Evolutionary conservation across 257 asterid species (phyloP).

Genomic region (Misopates orontium): DNA sequence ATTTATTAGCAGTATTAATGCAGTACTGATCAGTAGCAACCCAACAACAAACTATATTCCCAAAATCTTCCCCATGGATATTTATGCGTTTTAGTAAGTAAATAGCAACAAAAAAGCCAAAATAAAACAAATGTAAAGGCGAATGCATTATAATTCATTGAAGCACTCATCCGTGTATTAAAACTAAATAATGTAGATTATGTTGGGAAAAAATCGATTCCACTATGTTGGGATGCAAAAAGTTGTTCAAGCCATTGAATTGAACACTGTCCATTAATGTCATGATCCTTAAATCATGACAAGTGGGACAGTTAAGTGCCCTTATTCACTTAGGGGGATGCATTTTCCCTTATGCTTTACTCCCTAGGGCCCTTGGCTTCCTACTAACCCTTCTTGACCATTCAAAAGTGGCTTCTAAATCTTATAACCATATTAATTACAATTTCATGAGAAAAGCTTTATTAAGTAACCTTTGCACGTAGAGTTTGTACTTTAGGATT

Average conservation of each 20-base stretch:
- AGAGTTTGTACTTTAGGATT: too few relatives aligned
- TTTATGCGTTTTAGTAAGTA: neutral
- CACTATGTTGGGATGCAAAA: slow-evolving; percentile 29
- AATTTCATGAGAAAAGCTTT: neutral
- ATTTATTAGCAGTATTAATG: neutral
- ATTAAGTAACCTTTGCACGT: too few relatives aligned
- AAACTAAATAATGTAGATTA: slow-evolving; percentile 21
- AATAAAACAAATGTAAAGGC: slow-evolving; percentile 25
- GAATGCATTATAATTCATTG: slow-evolving; percentile 1
- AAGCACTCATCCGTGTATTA: slow-evolving; percentile 5
- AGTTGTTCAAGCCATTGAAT: slow-evolving; percentile 33
- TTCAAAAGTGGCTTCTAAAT: slow-evolving; percentile 30
- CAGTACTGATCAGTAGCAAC: neutral
- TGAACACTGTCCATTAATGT: slow-evolving; percentile 31
- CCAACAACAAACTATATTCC: slow-evolving; percentile 14
- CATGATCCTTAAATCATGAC: slow-evolving; percentile 40
- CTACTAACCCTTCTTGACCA: slow-evolving; percentile 30
- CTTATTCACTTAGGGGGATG: slow-evolving; percentile 42
- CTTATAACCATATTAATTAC: slow-evolving; percentile 8
- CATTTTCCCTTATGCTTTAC: slow-evolving; percentile 27
- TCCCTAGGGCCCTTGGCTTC: slow-evolving; percentile 34
- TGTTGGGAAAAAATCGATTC: slow-evolving; percentile 34
- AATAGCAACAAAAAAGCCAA: slow-evolving; percentile 20
- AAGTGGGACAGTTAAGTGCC: slow-evolving; percentile 36
- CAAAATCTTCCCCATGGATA: slow-evolving; percentile 20